A percentile compares a stretch with the other conserved stretches of the same genome.
phyloP scores from a whole-genome alignment of 495 filamentous ascomycete species.

The Clavariopsis aquatica region DNA sequence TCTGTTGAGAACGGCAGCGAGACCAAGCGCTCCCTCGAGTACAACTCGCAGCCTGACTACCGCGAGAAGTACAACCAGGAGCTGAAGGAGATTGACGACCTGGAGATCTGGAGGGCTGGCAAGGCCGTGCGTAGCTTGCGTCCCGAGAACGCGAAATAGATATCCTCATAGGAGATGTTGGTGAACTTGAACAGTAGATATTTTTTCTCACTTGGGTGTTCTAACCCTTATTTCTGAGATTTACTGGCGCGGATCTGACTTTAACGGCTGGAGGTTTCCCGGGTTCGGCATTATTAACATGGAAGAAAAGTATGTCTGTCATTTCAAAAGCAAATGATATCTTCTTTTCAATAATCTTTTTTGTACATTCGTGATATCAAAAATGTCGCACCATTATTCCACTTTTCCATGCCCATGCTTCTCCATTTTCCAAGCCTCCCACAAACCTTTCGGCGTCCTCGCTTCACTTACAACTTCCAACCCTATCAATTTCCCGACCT shows the following conservation, averaged over 20 bases:
- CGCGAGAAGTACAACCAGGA: slow-evolving; percentile 93
- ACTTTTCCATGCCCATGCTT: not conserved
- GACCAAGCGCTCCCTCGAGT: slow-evolving; percentile 91
- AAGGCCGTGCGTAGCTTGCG: slow-evolving; percentile 90
- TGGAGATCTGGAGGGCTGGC: slow-evolving; percentile 98
- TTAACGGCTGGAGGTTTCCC: not conserved
- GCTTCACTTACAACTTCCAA: slow-evolving; percentile 20
- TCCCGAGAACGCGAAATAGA: slow-evolving; percentile 89
- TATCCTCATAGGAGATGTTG: not conserved
- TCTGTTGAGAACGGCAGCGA: slow-evolving; percentile 84
- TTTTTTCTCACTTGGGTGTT: not conserved
- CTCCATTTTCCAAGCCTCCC: slow-evolving; percentile 17
- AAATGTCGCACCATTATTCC: too few relatives aligned
- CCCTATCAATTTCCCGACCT: slow-evolving; percentile 9
- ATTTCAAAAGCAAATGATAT: slow-evolving; percentile 5
- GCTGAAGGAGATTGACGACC: slow-evolving; percentile 90
- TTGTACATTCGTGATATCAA: too few relatives aligned
- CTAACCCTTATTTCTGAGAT: not conserved
- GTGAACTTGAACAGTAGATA: not conserved
- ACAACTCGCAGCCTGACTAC: slow-evolving; percentile 93
- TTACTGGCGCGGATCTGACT: not conserved
- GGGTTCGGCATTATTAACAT: not conserved
- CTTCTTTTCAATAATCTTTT: slow-evolving; percentile 5
- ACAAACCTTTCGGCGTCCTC: slow-evolving; percentile 22
- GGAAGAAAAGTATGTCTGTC: slow-evolving; percentile 1